Evolutionary conservation across 208 protist genomes (phyloP), one percentile per base, ranked within the genome.

Genomic region (Ichthyophonus hoferi): DNA sequence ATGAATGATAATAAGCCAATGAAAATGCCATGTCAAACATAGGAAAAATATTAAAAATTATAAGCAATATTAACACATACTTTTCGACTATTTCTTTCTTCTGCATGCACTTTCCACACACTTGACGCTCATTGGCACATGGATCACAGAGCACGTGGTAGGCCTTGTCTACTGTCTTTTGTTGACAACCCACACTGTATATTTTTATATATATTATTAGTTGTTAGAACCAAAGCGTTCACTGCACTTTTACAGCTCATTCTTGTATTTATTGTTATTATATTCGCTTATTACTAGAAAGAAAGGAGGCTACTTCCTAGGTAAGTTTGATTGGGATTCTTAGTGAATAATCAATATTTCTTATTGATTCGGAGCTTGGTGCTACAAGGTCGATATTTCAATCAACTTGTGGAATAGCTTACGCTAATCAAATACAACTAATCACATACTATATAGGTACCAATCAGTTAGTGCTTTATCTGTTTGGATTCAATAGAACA

Each of bases 91-190:
- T 42, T 24, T 91, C 90, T n/a, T 92, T 92, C 34, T 43, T 14
- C 42, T 95, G 42, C 38, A 82, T 17, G 34, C 94, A 95, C 83
- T 95, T 95, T 31, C 92, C 94, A 89, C 94, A 95, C 17, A 94
- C 88, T 7, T 87, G n/a, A 1, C 38, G 1, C 33, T 91, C 79
- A 0, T 38, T 17, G 14, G 93, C 91, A 43, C 94, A 95, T 0
- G 42, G 35, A 38, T 94, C 89, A 90, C 94, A 95, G 1, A 93
- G n/a, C 31, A 86, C 82, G 82, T 95, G 94, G 84, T 95, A 95
- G 14, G 94, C 94, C 86, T 84, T 87, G 40, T 79, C 93, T 7
- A 95, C 79, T 2, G 67, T 88, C 79, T 92, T 93, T 40, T 95
- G 83, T 35, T 87, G 31, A 58, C 94, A 95, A 43, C 42, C 37